These are phyloP conservation scores for Parastagonospora avenae DNA, from an alignment of 2,329 filamentous ascomycete genomes.

Conservation along the genomic window DNA sequence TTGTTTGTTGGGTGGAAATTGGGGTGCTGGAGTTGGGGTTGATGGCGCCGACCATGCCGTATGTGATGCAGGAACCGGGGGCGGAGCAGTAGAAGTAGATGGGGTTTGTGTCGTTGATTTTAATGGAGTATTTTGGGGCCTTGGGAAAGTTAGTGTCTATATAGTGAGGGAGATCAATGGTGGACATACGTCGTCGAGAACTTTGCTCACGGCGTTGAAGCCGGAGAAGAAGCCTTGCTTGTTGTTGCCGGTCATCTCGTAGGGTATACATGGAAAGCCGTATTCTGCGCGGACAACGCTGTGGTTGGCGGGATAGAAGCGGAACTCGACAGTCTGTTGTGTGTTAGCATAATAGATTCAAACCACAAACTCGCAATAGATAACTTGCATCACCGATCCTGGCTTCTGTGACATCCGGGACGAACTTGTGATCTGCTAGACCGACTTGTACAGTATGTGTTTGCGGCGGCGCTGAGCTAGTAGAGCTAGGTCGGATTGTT, in stretches of 20 bases:
- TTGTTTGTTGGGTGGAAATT: conserved; percentile 26
- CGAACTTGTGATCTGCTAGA: conserved; percentile 44
- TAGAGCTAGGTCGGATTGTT: conserved; percentile 11
- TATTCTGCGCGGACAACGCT: conserved; percentile 50
- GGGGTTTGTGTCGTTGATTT: conserved; percentile 39
- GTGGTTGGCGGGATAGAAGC: conserved; percentile 51
- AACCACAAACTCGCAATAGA: background rate
- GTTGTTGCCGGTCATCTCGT: conserved; percentile 34
- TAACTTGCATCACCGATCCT: conserved; percentile 44
- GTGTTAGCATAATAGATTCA: background rate
- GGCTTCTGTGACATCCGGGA: conserved; percentile 46
- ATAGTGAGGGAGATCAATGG: background rate
- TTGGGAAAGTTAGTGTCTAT: conserved; percentile 2
- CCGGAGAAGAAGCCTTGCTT: conserved; percentile 39
- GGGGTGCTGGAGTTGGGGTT: conserved; percentile 57
- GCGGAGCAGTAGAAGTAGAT: conserved; percentile 57
- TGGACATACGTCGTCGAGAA: conserved; percentile 26
- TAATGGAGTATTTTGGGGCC: conserved; percentile 35
- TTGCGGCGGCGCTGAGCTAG: conserved; percentile 18
- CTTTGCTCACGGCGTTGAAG: conserved; percentile 32
- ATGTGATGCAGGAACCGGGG: conserved; percentile 65
- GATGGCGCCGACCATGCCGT: conserved; percentile 77
- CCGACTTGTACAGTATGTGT: conserved; percentile 47
- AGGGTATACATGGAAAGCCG: conserved; percentile 48
- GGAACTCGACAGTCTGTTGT: conserved; percentile 44